Evolutionary conservation across 148 eudicot genomes (phyloP).

Genomic region (Nyssa sinensis): DNA sequence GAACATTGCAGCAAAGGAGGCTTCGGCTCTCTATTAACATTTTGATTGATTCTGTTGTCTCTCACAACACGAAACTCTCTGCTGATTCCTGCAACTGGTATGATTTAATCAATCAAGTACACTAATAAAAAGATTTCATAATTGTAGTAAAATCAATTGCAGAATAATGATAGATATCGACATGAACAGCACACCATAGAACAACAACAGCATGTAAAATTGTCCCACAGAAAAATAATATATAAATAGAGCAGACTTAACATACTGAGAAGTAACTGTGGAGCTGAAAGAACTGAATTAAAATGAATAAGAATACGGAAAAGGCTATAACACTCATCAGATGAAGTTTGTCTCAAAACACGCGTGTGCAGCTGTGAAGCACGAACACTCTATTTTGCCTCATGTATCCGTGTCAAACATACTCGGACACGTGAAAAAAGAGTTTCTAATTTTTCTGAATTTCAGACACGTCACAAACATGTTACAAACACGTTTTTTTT

Average conservation of each 20-base stretch:
- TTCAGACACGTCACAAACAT: too few species aligned
- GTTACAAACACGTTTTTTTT: too few species aligned
- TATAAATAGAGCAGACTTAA: not conserved
- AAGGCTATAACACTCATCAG: not conserved
- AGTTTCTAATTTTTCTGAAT: too few species aligned
- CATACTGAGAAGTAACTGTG: not conserved
- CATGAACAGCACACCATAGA: not conserved
- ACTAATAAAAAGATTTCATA: not conserved
- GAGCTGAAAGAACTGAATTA: not conserved
- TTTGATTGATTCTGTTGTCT: constrained; percentile 76
- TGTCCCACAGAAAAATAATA: not conserved
- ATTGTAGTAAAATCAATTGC: not conserved
- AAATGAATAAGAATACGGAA: not conserved
- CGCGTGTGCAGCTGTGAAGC: not conserved
- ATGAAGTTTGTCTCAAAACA: not conserved
- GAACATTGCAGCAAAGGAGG: constrained; percentile 33
- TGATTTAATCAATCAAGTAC: not conserved
- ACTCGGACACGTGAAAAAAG: too few species aligned
- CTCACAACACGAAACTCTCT: constrained; percentile 86
- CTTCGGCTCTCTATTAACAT: constrained; percentile 40
- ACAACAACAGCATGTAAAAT: not conserved
- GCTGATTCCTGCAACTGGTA: constrained; percentile 44
- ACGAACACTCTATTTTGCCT: too few species aligned
- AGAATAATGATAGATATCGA: not conserved
- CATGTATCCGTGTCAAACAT: too few species aligned